Percentiles rank a stretch among this genome's conserved stretches.
Conservation (phyloP, 2,329 filamentous ascomycete species). For the Aspergillus persii region DNA sequence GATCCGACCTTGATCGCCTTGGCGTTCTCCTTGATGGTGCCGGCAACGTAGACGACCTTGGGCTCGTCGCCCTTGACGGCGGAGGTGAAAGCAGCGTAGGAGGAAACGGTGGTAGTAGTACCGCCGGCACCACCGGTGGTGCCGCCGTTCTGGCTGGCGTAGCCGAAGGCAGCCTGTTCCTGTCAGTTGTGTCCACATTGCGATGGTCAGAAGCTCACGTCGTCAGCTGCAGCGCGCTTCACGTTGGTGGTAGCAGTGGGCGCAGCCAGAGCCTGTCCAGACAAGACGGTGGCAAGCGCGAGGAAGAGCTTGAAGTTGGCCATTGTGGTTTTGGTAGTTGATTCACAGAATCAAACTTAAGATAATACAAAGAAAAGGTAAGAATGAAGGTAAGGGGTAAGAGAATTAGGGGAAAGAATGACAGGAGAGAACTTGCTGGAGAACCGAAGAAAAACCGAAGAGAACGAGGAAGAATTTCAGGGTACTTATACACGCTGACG, state of each 20-base stretch:
- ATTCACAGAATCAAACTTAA: not conserved
- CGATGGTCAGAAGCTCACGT: slow-evolving; percentile 17
- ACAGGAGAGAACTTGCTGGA: slow-evolving; percentile 1
- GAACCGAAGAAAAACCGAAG: not conserved
- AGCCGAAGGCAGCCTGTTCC: slow-evolving; percentile 38
- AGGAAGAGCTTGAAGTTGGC: slow-evolving; percentile 24
- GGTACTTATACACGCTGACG: not conserved
- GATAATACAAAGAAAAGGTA: slow-evolving; percentile 3
- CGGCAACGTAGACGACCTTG: slow-evolving; percentile 48
- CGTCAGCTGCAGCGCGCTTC: slow-evolving; percentile 26
- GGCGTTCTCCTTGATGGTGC: slow-evolving; percentile 44
- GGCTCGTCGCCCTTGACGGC: slow-evolving; percentile 50
- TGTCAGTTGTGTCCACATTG: not conserved
- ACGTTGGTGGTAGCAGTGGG: slow-evolving; percentile 23
- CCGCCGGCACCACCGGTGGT: slow-evolving; percentile 58
- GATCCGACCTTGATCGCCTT: slow-evolving; percentile 47
- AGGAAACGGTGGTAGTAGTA: slow-evolving; percentile 54
- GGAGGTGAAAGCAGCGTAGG: slow-evolving; percentile 49
- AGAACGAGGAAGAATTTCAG: not conserved
- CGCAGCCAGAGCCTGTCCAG: slow-evolving; percentile 24
- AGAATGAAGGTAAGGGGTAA: not conserved
- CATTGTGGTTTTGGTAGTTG: slow-evolving; percentile 16
- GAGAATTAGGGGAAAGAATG: slow-evolving; percentile 4
- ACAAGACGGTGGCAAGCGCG: slow-evolving; percentile 23
- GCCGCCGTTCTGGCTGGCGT: slow-evolving; percentile 49